These are phyloP conservation scores for Avena insularis DNA, from an alignment of 176 grass and related monocot genomes.

Conservation along the genomic window DNA sequence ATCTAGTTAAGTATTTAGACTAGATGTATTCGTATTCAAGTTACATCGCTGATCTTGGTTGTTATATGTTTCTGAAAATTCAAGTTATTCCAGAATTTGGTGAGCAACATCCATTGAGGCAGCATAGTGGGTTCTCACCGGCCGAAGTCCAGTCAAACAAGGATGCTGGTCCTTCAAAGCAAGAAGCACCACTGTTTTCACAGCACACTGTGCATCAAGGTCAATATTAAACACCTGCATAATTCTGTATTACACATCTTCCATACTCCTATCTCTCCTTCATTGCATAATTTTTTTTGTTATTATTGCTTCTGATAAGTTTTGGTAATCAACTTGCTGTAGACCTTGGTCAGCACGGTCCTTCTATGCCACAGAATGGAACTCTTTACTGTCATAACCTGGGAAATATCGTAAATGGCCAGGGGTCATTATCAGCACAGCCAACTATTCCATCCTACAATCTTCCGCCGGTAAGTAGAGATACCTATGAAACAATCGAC, in stretches of 20 bases:
- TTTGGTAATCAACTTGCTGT: not conserved
- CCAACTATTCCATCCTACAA: not conserved
- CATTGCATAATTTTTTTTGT: not conserved
- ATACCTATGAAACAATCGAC: not conserved
- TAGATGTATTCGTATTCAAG: too few species aligned
- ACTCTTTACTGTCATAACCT: not conserved
- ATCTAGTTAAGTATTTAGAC: too few species aligned
- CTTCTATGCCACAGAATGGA: not conserved
- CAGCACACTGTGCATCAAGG: not conserved
- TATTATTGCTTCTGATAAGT: slow-evolving; percentile 2
- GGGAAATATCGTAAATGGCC: not conserved
- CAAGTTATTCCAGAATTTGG: not conserved
- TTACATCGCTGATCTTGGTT: not conserved
- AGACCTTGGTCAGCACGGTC: not conserved
- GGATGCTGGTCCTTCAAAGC: not conserved
- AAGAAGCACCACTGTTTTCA: not conserved
- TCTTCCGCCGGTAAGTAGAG: not conserved
- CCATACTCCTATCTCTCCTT: not conserved
- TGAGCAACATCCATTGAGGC: not conserved
- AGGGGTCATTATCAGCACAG: not conserved
- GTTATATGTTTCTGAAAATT: not conserved
- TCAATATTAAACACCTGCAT: not conserved
- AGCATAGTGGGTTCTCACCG: not conserved
- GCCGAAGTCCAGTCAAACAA: not conserved
- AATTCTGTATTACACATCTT: not conserved